Evolutionary conservation across 345 rosid genomes (phyloP).

Genomic region (Melaleuca quinquenervia): DNA sequence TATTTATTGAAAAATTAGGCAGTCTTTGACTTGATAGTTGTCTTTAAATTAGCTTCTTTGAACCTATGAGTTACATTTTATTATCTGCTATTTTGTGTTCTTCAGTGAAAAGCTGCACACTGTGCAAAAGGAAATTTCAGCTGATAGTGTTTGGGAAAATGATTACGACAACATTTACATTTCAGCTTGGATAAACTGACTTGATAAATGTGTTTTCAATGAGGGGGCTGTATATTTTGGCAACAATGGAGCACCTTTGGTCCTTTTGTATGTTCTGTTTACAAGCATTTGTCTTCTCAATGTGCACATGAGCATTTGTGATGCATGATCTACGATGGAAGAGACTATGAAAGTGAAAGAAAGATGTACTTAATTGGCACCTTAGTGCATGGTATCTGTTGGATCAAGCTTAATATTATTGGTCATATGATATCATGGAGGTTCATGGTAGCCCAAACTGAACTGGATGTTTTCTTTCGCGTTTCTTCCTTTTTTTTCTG

Average conservation of each 20-base stretch:
- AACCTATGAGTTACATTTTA: not conserved
- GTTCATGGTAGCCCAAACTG: not conserved
- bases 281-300: not conserved
- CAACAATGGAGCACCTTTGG: not conserved
- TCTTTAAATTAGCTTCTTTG: not conserved
- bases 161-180: not conserved
- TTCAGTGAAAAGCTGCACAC: not conserved
- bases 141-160: not conserved
- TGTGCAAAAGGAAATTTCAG: not conserved
- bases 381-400: not conserved
- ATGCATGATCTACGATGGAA: not conserved
- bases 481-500: not conserved
- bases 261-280: not conserved
- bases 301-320: not conserved
- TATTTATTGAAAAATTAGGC: not conserved
- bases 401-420: not conserved
- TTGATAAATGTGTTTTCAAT: not conserved
- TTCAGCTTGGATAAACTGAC: not conserved
- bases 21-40: not conserved
- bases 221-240: not conserved
- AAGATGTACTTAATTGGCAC: not conserved
- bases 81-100: not conserved
- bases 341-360: not conserved
- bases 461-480: not conserved
- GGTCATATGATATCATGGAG: not conserved